Evolutionary conservation across 164 flowering plant genomes (phyloP), one percentile per base, ranked within the genome.

Genomic region (Nelumbo lutea): DNA sequence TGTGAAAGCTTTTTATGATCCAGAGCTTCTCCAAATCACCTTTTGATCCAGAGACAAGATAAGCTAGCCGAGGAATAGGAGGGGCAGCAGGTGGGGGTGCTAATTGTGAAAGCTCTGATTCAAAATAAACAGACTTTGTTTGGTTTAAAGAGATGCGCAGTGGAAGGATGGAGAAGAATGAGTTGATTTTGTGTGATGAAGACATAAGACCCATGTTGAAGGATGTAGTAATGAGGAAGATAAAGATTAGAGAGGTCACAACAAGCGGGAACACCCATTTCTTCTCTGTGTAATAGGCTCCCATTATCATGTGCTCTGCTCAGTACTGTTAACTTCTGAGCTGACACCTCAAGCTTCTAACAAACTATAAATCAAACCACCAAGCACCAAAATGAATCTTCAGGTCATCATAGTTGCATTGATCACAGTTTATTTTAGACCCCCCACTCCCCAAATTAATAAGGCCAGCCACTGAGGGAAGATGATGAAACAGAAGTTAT

Each of bases 1-100:
- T 81, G 91, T 94, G 40, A 88, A 92, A 79, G 88, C 79, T 63
- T 81, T 74, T 2, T 80, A 57, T 72, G 83, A 94, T 90, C 97
- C 98, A 92, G 38, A 94, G 88, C 77, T 88, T 90, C 0, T 92
- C 89, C 13, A 89, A 69, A 81, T 94, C 98, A 59, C 96, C 97
- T 77, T 70, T 91, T 15, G 98, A 94, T 48, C 98, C 98, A 0
- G 98, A 86, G 60, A 94, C 73, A 66, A 94, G 71, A 81, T 94
- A 94, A 48, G 97, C 98, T 60, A 94, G 80, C 5, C 90, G 87
- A 8, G 98, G 98, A 67, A 82, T 40, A 5, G 65, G 40, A 0
- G 81, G 81, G 9, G 58, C 75, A 8, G 79, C 1, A 40, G 86
- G 86, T 50, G 86, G 80, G 0, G 87, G 77, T 3, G 84, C 76